phyloP scores from a whole-genome alignment of 1,284 basidiomycete genomes.

The Athelia sp. region DNA sequence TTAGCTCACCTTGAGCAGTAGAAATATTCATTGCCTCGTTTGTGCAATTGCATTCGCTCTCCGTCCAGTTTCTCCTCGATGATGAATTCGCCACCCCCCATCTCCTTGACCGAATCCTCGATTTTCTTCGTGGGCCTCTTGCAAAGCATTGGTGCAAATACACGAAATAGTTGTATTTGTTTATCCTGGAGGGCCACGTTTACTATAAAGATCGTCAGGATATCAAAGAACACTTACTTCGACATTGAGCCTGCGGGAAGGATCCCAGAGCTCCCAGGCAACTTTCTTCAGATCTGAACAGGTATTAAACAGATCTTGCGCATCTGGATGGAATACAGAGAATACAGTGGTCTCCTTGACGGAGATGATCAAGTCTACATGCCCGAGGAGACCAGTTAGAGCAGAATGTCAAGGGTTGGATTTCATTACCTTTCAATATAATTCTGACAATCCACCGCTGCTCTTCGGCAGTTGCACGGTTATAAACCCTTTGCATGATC shows the following conservation, averaged over 20 bases:
- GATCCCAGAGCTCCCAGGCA: slow-evolving; percentile 75
- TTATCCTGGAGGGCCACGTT: slow-evolving; percentile 54
- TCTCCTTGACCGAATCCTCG: slow-evolving; percentile 78
- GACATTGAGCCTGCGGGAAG: slow-evolving; percentile 53
- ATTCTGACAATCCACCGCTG: slow-evolving; percentile 92
- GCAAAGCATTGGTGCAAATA: slow-evolving; percentile 92
- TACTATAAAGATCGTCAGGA: not conserved
- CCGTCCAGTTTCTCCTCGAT: slow-evolving; percentile 97
- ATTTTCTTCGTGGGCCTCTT: slow-evolving; percentile 77
- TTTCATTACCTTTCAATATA: slow-evolving; percentile 75
- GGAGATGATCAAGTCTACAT: slow-evolving; percentile 70
- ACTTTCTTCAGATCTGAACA: slow-evolving; percentile 93
- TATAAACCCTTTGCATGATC: slow-evolving; percentile 73
- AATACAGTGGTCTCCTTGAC: slow-evolving; percentile 89
- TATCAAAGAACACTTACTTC: slow-evolving; percentile 35
- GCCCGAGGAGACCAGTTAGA: not conserved
- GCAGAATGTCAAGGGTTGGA: not conserved
- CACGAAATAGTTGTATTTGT: slow-evolving; percentile 71
- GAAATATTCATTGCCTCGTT: slow-evolving; percentile 81
- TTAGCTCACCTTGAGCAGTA: slow-evolving; percentile 76
- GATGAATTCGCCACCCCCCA: slow-evolving; percentile 70
- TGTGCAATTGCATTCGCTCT: slow-evolving; percentile 92
- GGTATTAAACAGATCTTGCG: slow-evolving; percentile 87
- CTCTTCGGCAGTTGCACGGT: slow-evolving; percentile 74
- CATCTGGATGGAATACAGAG: slow-evolving; percentile 85